Percentiles rank a stretch among this genome's conserved stretches.
These are phyloP conservation scores for Orbilia blumenaviensis DNA, from an alignment of 2,329 filamentous ascomycete species.

Conservation along the genomic window DNA sequence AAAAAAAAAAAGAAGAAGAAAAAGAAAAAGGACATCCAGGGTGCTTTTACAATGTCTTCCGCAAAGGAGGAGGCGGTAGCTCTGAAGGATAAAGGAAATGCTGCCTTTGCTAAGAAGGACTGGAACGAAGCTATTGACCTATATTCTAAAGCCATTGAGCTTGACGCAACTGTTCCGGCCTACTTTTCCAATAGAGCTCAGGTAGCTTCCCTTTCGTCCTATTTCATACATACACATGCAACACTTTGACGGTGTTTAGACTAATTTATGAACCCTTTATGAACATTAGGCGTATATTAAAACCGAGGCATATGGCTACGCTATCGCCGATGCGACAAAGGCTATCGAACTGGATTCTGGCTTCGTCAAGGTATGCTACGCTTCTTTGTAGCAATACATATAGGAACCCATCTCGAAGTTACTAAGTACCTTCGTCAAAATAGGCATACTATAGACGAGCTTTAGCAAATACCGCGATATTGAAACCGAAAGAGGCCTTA, in stretches of 20 bases:
- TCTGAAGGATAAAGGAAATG: slow-evolving; percentile 93
- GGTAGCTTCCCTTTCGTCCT: slow-evolving; percentile 65
- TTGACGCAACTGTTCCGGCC: slow-evolving; percentile 82
- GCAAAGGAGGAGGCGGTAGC: slow-evolving; percentile 74
- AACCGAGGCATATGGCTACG: slow-evolving; percentile 92
- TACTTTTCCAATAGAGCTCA: slow-evolving; percentile 96
- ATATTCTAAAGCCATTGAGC: slow-evolving; percentile 86
- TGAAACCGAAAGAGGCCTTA: slow-evolving; percentile 85
- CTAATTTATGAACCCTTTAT: no score
- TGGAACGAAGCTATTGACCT: slow-evolving; percentile 82
- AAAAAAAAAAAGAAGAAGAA: background rate
- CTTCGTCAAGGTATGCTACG: slow-evolving; percentile 78
- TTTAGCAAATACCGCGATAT: slow-evolving; percentile 87
- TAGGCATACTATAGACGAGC: slow-evolving; percentile 95
- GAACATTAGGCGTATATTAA: slow-evolving; percentile 94
- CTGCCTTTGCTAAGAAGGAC: slow-evolving; percentile 86
- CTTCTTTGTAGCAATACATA: background rate
- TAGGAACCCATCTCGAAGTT: background rate
- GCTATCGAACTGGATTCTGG: slow-evolving; percentile 87
- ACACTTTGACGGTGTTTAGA: no score
- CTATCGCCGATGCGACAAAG: slow-evolving; percentile 87
- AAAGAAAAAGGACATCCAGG: background rate
- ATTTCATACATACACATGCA: background rate
- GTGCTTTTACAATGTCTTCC: slow-evolving; percentile 57
- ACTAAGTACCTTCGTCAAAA: background rate